Evolutionary conservation across 2,329 filamentous ascomycete genomes (phyloP).

Genomic region (Nectriaceae sp.): DNA sequence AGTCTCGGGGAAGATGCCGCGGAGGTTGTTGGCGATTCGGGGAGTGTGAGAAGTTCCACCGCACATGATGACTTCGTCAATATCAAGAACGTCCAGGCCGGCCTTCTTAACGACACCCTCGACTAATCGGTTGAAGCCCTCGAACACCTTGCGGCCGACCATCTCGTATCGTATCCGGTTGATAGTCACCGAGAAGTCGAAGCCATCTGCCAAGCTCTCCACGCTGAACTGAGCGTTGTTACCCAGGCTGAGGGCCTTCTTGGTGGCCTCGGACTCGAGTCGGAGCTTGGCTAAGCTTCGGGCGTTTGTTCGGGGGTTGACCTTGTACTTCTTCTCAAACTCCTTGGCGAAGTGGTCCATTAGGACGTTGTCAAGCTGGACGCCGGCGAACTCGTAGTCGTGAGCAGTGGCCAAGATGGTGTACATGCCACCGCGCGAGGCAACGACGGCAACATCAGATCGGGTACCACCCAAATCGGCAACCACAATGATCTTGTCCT

Average conservation of each 20-base stretch:
- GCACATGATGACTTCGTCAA: constrained; percentile 91
- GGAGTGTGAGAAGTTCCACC: constrained; percentile 93
- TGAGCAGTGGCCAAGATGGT: constrained; percentile 90
- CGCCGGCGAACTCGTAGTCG: constrained; percentile 91
- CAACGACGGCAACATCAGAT: constrained; percentile 87
- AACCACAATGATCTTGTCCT: constrained; percentile 89
- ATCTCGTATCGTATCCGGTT: constrained; percentile 95
- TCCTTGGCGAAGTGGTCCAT: constrained; percentile 98
- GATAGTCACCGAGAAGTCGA: constrained; percentile 89
- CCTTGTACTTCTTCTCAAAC: constrained; percentile 95
- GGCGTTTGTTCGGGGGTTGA: constrained; percentile 80
- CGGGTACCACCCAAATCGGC: constrained; percentile 91
- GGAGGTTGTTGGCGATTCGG: constrained; percentile 82
- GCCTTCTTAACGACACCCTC: constrained; percentile 89
- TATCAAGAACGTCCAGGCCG: constrained; percentile 84
- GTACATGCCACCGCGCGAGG: constrained; percentile 93
- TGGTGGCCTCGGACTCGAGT: constrained; percentile 85
- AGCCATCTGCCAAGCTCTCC: constrained; percentile 84
- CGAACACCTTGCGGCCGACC: constrained; percentile 81
- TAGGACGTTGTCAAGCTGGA: constrained; percentile 83
- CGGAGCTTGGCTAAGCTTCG: constrained; percentile 89
- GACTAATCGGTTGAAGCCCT: constrained; percentile 83
- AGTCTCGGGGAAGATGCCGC: constrained; percentile 76
- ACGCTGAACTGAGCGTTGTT: constrained; percentile 89
- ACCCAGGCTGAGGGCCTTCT: constrained; percentile 88